Base-by-base conservation (phyloP, 169 alveolate species). In the Perkinsus olseni region DNA sequence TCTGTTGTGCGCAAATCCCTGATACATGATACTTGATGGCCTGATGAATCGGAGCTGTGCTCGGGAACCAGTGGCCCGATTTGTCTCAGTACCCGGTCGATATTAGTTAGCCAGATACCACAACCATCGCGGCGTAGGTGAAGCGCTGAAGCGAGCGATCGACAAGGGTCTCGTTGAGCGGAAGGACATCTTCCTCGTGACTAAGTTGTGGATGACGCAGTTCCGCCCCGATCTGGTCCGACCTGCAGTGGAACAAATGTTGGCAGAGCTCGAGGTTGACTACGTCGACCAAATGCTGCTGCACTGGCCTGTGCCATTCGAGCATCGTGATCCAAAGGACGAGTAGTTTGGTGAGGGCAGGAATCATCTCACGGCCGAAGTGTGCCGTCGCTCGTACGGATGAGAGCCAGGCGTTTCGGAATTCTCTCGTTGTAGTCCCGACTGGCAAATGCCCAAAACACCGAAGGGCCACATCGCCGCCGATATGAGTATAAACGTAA, bases 281-380 rank as follows among this genome's bases (percentile, higher is more conserved):
- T 96, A 96, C 92, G 92, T 95, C 24, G 97, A 96, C 39, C 93
- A 94, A 31, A 95, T 94, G 91, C 92, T 95, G 13, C 74, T 91
- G 31, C 96, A 96, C 92, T 96, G 96, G 96, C 96, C 97, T 13
- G 13, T 62, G 31, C 82, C 82, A 1, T 62, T 62, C 17, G 82
- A 62, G 17, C 31, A 62, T 62, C 82, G 82, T 62, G 82, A 62
- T 62, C 82, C 82, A 3, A 13, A 62, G 34, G 82, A 62, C 34
- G 82, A 62, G 82, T 62, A 28, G 17, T 4, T 21, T 6, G 34
- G 36, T 24, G 34, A 62, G n/a, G n/a, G n/a, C n/a, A n/a, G n/a
- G n/a, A n/a, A n/a, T n/a, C n/a, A n/a, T n/a, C n/a, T n/a, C n/a
- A n/a, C n/a, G n/a, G n/a, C n/a, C n/a, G n/a, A n/a, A n/a, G n/a